Conservation (phyloP, 2,329 filamentous ascomycete species). For the Coniochaeta sp. region DNA sequence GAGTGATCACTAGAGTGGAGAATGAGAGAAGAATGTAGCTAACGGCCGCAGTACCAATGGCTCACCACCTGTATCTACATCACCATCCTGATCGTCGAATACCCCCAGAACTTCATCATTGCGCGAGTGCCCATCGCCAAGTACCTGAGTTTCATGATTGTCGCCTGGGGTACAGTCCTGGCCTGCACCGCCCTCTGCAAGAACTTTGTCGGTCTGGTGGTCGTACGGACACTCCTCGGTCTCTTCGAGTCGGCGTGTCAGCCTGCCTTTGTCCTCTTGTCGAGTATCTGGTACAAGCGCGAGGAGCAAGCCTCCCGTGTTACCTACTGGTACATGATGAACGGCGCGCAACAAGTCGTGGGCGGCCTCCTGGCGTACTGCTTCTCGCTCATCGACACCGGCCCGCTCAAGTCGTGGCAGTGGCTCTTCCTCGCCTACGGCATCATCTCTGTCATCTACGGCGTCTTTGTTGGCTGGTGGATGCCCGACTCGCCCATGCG, state of each 20-base stretch:
- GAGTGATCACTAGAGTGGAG: too few relatives aligned
- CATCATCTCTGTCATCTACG: constrained; percentile 53
- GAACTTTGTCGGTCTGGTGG: constrained; percentile 52
- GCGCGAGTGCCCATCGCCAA: constrained; percentile 58
- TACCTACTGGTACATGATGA: constrained; percentile 74
- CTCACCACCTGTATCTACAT: constrained; percentile 70
- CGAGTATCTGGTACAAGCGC: constrained; percentile 63
- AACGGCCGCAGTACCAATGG: constrained; percentile 55
- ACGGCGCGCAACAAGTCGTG: constrained; percentile 65
- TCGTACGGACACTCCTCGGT: constrained; percentile 59
- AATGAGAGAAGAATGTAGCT: constrained; percentile 11
- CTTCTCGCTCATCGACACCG: constrained; percentile 42
- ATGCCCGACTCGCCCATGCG: constrained; percentile 67
- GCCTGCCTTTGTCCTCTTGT: constrained; percentile 60
- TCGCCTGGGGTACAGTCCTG: constrained; percentile 55
- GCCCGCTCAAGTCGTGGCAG: constrained; percentile 57
- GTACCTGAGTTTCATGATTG: constrained; percentile 56
- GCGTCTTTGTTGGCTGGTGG: constrained; percentile 53
- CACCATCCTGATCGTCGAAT: constrained; percentile 63
- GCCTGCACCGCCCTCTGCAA: constrained; percentile 53
- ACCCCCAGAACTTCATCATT: constrained; percentile 54
- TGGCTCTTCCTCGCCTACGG: constrained; percentile 62
- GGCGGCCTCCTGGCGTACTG: constrained; percentile 65
- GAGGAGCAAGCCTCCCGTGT: constrained; percentile 61
- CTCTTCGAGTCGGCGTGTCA: constrained; percentile 66